A percentile compares a stretch with the other conserved stretches of the same genome.
Conservation (phyloP, 1,284 basidiomycete genomes). For the Ustilago esculenta region DNA sequence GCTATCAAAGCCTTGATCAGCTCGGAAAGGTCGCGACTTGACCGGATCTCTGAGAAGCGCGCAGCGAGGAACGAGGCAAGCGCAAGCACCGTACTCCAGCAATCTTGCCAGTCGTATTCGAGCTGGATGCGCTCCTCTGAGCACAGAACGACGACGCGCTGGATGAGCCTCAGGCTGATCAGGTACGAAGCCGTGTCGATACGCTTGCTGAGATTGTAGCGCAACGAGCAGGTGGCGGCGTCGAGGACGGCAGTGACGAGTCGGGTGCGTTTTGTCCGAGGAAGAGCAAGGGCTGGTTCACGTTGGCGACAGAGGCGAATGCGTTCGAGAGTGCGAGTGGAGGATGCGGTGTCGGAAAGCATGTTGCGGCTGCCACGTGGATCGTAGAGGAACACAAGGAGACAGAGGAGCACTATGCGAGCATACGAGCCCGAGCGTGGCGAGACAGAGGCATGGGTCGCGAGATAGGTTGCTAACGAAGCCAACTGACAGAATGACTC, state of each 20-base stretch:
- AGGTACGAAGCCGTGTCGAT: constrained; percentile 50
- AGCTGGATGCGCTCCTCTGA: constrained; percentile 47
- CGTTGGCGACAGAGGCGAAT: constrained; percentile 56
- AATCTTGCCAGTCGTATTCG: constrained; percentile 59
- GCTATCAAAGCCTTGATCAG: constrained; percentile 48
- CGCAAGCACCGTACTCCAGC: constrained; percentile 52
- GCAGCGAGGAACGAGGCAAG: constrained; percentile 45
- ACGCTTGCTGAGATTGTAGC: constrained; percentile 60
- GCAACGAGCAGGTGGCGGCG: constrained; percentile 46
- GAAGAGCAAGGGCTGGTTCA: constrained; percentile 40
- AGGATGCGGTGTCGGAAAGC: constrained; percentile 24
- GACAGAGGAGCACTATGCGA: constrained; percentile 41
- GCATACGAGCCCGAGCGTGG: constrained; percentile 47
- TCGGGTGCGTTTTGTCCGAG: constrained; percentile 42
- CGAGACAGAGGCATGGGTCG: constrained; percentile 49
- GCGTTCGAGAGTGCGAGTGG: constrained; percentile 13
- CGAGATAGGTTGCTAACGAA: constrained; percentile 53
- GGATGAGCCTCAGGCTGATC: constrained; percentile 48
- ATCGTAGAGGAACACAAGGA: constrained; percentile 52
- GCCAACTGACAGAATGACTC: constrained; percentile 42
- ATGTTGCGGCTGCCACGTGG: constrained; percentile 35
- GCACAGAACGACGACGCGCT: constrained; percentile 45
- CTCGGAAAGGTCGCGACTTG: constrained; percentile 26
- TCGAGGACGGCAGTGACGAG: constrained; percentile 55
- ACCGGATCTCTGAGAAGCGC: constrained; percentile 42